Conservation (phyloP, 2,329 filamentous ascomycete species). For the Onygenales sp. region DNA sequence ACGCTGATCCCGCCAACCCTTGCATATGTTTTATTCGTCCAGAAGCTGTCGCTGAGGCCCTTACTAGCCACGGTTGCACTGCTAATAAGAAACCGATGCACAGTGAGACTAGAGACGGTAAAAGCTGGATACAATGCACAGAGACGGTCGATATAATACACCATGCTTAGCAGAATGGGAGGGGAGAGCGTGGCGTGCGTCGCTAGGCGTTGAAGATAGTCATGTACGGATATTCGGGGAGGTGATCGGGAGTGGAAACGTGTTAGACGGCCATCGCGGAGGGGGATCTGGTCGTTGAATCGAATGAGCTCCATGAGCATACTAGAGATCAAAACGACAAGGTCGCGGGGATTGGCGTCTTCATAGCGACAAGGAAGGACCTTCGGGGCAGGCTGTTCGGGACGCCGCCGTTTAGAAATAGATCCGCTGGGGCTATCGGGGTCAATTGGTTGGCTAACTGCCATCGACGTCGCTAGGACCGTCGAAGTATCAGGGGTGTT, state of each 20-base stretch:
- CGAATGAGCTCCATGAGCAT: constrained; percentile 94
- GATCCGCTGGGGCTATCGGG: constrained; percentile 18
- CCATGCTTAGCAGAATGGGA: constrained; percentile 93
- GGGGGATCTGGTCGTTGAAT: constrained; percentile 79
- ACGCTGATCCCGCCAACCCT: constrained; percentile 87
- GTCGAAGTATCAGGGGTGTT: constrained; percentile 11
- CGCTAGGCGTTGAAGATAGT: constrained; percentile 86
- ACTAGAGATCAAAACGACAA: constrained; percentile 82
- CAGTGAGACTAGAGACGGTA: constrained; percentile 90
- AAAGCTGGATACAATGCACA: constrained; percentile 90
- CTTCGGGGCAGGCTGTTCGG: constrained; percentile 40
- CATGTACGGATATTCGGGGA: constrained; percentile 85
- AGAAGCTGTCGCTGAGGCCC: constrained; percentile 91
- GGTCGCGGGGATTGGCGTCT: constrained; percentile 68
- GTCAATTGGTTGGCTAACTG: neutral
- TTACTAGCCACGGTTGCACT: constrained; percentile 93
- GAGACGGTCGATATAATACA: constrained; percentile 94
- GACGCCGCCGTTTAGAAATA: constrained; percentile 38
- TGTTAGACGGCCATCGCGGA: constrained; percentile 77
- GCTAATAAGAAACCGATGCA: constrained; percentile 94
- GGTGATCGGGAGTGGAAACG: constrained; percentile 87
- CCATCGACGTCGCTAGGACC: neutral
- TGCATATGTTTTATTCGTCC: constrained; percentile 96
- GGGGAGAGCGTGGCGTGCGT: constrained; percentile 90
- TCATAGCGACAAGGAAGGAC: constrained; percentile 63